These are phyloP conservation scores for Arachnopeziza araneosa DNA, from an alignment of 2,329 filamentous ascomycete species.

Conservation along the genomic window DNA sequence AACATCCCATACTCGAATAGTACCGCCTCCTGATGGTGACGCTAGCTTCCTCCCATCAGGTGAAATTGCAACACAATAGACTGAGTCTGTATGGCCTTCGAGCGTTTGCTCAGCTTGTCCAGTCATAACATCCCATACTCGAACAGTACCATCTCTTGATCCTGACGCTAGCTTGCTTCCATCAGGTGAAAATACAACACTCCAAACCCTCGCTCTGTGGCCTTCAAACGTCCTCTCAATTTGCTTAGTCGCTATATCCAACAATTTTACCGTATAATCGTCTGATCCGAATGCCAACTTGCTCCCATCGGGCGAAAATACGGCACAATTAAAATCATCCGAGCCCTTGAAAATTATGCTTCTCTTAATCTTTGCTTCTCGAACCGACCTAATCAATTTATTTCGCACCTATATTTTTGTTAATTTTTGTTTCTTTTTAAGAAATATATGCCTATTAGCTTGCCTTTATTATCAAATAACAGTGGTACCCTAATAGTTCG, in stretches of 20 bases:
- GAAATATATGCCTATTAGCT: too few relatives aligned
- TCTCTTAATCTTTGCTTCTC: too few relatives aligned
- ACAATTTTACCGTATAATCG: neutral
- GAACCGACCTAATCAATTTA: too few relatives aligned
- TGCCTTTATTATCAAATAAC: too few relatives aligned
- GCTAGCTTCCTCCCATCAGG: neutral
- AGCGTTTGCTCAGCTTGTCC: neutral
- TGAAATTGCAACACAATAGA: neutral
- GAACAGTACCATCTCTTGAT: neutral
- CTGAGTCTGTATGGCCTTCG: neutral
- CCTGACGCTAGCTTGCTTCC: neutral
- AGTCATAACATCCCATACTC: neutral
- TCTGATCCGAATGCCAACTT: neutral
- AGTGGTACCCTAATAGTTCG: too few relatives aligned
- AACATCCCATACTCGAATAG: conserved; percentile 53
- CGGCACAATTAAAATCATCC: too few relatives aligned
- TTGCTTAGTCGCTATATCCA: neutral
- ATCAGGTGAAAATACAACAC: conserved; percentile 8
- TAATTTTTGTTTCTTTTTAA: too few relatives aligned
- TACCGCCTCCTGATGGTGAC: conserved; percentile 34
- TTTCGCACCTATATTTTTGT: too few relatives aligned
- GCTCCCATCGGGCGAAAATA: neutral
- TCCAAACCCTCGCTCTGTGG: neutral
- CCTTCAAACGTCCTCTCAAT: neutral
- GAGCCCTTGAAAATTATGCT: too few relatives aligned